Percentiles rank a stretch among this genome's conserved stretches.
These are phyloP conservation scores for Dittrichia graveolens DNA, from an alignment of 129 eudicot genomes.

Conservation along the genomic window DNA sequence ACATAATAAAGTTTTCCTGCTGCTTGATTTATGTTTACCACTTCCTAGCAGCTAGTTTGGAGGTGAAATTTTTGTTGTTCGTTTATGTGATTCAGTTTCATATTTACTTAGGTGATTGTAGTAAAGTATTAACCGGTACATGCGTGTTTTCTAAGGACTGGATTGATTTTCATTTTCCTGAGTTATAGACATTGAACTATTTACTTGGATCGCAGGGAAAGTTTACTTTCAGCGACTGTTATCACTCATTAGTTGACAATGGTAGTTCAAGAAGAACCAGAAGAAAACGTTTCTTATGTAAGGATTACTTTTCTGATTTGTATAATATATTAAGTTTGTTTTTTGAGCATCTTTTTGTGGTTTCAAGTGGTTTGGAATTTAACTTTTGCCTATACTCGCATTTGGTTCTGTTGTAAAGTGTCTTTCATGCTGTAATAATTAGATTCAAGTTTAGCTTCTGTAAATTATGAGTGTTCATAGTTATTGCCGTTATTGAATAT, in stretches of 20 bases:
- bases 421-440: neutral
- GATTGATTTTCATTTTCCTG: neutral
- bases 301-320: constrained; percentile 23
- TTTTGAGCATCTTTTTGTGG: neutral
- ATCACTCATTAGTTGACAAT: constrained; percentile 26
- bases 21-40: no score
- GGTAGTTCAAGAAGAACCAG: constrained; percentile 48
- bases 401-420: constrained; percentile 5
- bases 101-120: neutral
- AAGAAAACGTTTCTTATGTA: constrained; percentile 45
- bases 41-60: no score
- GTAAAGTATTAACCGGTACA: neutral
- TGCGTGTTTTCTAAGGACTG: neutral
- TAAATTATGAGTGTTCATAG: neutral
- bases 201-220: constrained; percentile 10
- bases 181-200: neutral
- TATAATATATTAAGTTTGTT: neutral
- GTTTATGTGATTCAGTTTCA: no score
- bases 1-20: neutral
- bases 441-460: neutral
- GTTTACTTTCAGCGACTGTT: neutral
- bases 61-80: no score
- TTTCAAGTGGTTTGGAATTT: neutral
- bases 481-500: neutral
- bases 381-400: neutral